A percentile compares a stretch with the other conserved stretches of the same genome.
phyloP scores from a whole-genome alignment of 73 alveolate species.

The Urostyla sp. region DNA sequence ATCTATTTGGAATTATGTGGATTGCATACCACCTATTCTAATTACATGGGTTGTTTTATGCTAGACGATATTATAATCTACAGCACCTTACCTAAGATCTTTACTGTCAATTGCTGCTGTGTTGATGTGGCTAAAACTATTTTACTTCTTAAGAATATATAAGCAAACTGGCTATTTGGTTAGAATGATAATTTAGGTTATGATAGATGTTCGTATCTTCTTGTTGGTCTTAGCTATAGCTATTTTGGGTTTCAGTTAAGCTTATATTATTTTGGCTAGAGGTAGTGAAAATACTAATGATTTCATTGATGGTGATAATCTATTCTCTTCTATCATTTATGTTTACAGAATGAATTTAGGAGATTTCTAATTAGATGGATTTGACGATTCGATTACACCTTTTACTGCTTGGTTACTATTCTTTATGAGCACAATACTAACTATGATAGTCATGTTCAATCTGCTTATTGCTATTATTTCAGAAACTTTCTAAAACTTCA shows the following conservation, averaged over 20 bases:
- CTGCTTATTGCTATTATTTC: slow-evolving; percentile 62
- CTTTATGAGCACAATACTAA: slow-evolving; percentile 14
- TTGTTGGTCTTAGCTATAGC: slow-evolving; percentile 5
- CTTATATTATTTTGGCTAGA: neutral
- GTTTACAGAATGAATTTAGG: slow-evolving; percentile 49
- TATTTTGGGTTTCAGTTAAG: slow-evolving; percentile 10
- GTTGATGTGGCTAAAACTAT: slow-evolving; percentile 45
- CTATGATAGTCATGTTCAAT: slow-evolving; percentile 53
- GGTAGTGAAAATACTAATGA: neutral
- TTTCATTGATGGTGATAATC: neutral
- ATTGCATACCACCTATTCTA: slow-evolving; percentile 21
- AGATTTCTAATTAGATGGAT: slow-evolving; percentile 48
- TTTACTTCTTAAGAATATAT: slow-evolving; percentile 44
- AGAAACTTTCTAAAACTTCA: slow-evolving; percentile 43
- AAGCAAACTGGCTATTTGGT: slow-evolving; percentile 20
- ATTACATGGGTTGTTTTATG: neutral
- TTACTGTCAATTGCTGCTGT: slow-evolving; percentile 34
- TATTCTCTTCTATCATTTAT: slow-evolving; percentile 10
- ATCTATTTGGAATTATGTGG: slow-evolving; percentile 51
- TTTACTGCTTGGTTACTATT: slow-evolving; percentile 18
- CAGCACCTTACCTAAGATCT: neutral
- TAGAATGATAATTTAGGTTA: slow-evolving; percentile 3
- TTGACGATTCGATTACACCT: neutral
- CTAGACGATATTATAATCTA: neutral
- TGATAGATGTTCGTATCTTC: slow-evolving; percentile 19